A percentile compares a stretch with the other conserved stretches of the same genome.
phyloP scores from a whole-genome alignment of 2,329 filamentous ascomycete species.

The Colletotrichum godetiae region DNA sequence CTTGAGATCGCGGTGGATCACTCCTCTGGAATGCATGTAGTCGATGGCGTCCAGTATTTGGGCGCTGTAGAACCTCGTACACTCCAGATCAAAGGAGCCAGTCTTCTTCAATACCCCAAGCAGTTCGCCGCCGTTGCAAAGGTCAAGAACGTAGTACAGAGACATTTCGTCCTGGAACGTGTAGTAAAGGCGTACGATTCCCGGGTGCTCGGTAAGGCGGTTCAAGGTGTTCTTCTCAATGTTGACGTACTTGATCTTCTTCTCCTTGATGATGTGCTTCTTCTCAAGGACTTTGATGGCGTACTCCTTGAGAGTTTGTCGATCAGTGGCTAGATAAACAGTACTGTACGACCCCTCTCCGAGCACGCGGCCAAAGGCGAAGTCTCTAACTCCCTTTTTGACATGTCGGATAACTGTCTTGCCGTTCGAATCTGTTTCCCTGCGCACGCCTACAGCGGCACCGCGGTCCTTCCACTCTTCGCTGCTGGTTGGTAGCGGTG shows the following conservation, averaged over 20 bases:
- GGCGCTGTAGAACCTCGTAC: constrained; percentile 91
- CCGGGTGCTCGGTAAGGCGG: constrained; percentile 93
- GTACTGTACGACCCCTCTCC: constrained; percentile 99
- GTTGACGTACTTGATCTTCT: constrained; percentile 99
- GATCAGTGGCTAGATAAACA: constrained; percentile 90
- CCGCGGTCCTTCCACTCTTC: constrained; percentile 98
- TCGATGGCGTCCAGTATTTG: constrained; percentile 96
- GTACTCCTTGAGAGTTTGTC: constrained; percentile 94
- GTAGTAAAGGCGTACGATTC: constrained; percentile 96
- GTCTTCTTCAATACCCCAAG: constrained; percentile 94
- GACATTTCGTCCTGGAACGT: constrained; percentile 98
- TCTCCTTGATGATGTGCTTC: constrained; percentile 99
- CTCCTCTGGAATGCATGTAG: constrained; percentile 96
- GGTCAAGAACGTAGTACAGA: constrained; percentile 94
- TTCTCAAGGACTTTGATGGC: constrained; percentile 99
- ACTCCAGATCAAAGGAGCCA: constrained; percentile 94
- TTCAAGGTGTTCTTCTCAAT: constrained; percentile 99
- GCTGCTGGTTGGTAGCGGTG: constrained; percentile 66
- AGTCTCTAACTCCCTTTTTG: constrained; percentile 98
- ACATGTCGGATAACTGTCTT: constrained; percentile 84
- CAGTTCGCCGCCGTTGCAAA: constrained; percentile 92
- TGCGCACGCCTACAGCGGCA: constrained; percentile 84
- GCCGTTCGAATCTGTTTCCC: constrained; percentile 87
- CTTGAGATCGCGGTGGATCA: constrained; percentile 96
- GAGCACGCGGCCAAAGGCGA: constrained; percentile 89